Base-by-base conservation (phyloP, 495 filamentous ascomycete species). In the Annulohypoxylon maeteangense region DNA sequence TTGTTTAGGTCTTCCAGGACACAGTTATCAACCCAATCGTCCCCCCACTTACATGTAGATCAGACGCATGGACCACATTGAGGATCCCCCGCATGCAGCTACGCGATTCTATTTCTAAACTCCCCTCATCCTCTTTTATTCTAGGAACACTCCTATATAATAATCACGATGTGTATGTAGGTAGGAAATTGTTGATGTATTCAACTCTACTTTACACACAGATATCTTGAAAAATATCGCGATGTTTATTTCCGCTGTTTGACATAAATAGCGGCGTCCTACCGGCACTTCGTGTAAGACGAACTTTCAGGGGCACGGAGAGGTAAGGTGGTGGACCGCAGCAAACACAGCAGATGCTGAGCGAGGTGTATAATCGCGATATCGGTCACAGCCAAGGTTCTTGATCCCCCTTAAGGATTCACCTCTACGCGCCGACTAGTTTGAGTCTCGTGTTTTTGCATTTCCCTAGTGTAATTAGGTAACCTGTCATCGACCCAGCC, bases 311-410 rank as follows among this genome's bases (percentile, higher is more conserved):
- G 48, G 23, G 47, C 25, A 45, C 20, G n/a, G 32, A 42, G 36
- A 18, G 55, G 40, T 22, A 44, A 58, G 11, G 45, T 31, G n/a
- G 27, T 31, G 50, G 20, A 44, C 48, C 62, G 23, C 40, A 11
- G 22, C 50, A 42, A 40, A 31, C 65, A 72, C 65, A n/a, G 22
- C 70, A 68, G 34, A 72, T 62, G 70, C 25, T 50, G 64, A 16
- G 38, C 70, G 40, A 65, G 47, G 36, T 61, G 31, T 48, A 27
- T 40, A 44, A 25, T 22, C 31, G 53, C 20, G 38, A 36, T 51
- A 61, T 48, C 44, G 40, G 53, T 61, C 44, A 63, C 44, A 64
- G 34, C 29, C 18, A 23, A 53, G 29, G 53, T 34, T 20, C 50
- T 45, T 22, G 40, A 42, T 32, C 14, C 32, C 42, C 31, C 40